Percentiles rank a stretch among this genome's conserved stretches.
These are phyloP conservation scores for Protomyces arabidopsidicola DNA, from an alignment of 1,139 yeast genomes.

Conservation along the genomic window DNA sequence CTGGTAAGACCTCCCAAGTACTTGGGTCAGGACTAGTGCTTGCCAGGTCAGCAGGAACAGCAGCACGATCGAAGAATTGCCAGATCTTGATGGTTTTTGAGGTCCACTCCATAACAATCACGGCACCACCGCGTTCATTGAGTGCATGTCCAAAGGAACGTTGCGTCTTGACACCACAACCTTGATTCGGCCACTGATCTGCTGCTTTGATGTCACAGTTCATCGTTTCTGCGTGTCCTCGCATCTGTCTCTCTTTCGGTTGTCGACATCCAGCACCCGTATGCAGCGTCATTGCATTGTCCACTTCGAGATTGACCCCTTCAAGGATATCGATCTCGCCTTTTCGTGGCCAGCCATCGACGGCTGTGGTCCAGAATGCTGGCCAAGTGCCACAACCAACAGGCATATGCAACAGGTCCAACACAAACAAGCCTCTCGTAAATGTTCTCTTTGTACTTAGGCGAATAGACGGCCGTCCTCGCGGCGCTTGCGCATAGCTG, in stretches of 20 bases:
- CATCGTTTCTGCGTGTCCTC: constrained; percentile 14
- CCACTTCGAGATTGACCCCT: constrained; percentile 23
- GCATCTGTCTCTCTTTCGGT: constrained; percentile 8
- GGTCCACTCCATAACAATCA: constrained; percentile 28
- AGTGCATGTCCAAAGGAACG: constrained; percentile 21
- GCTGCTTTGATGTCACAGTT: constrained; percentile 25
- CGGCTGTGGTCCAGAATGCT: constrained; percentile 29
- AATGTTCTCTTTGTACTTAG: constrained; percentile 14
- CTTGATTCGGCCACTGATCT: constrained; percentile 26
- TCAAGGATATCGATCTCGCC: constrained; percentile 30
- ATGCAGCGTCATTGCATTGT: constrained; percentile 26
- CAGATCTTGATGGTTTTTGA: constrained; percentile 19
- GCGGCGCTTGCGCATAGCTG: not conserved
- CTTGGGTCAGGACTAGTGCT: not conserved
- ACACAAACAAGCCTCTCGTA: constrained; percentile 18
- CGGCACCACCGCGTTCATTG: constrained; percentile 11
- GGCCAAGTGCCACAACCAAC: constrained; percentile 31
- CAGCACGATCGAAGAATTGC: constrained; percentile 15
- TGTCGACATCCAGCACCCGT: constrained; percentile 26
- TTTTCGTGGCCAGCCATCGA: constrained; percentile 22
- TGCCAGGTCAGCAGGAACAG: constrained; percentile 18
- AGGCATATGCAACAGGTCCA: constrained; percentile 28
- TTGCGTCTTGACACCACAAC: constrained; percentile 25
- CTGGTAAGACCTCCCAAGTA: constrained; percentile 18
- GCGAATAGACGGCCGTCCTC: constrained; percentile 28